Evolutionary conservation across 257 asterid species (phyloP).

Genomic region (Rehmannia glutinosa): DNA sequence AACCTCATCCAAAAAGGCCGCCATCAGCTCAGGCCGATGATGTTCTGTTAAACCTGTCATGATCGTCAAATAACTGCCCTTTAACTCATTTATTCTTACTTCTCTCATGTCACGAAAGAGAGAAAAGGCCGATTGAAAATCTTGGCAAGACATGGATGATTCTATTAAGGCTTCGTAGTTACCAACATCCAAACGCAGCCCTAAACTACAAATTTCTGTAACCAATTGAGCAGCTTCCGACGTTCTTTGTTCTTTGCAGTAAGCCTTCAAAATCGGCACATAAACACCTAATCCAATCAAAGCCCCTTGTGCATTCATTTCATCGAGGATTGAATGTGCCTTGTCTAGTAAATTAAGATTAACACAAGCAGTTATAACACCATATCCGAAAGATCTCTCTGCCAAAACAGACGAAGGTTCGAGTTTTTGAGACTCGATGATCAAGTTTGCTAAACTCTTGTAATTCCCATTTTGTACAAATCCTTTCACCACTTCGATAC

Average conservation of each 20-base stretch:
- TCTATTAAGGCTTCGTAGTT: constrained; percentile 76
- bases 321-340: constrained; percentile 77
- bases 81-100: constrained; percentile 58
- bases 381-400: constrained; percentile 69
- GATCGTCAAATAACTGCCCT: constrained; percentile 76
- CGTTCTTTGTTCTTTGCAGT: constrained; percentile 68
- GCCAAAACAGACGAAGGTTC: constrained; percentile 49
- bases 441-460: constrained; percentile 56
- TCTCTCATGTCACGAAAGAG: constrained; percentile 94
- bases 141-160: constrained; percentile 87
- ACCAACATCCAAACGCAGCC: constrained; percentile 52
- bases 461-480: constrained; percentile 49
- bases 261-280: constrained; percentile 70
- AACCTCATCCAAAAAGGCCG: constrained; percentile 75
- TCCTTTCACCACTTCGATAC: constrained; percentile 55
- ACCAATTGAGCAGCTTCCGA: constrained; percentile 92
- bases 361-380: constrained; percentile 66
- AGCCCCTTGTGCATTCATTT: constrained; percentile 74
- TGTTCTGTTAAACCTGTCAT: constrained; percentile 95
- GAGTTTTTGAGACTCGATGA: constrained; percentile 66
- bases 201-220: constrained; percentile 54
- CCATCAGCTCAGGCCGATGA: constrained; percentile 95
- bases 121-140: constrained; percentile 91
- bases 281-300: constrained; percentile 73
- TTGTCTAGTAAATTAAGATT: constrained; percentile 58